These are phyloP conservation scores for Tricholoma sp. DNA, from an alignment of 768 basidiomycete genomes.

Conservation along the genomic window DNA sequence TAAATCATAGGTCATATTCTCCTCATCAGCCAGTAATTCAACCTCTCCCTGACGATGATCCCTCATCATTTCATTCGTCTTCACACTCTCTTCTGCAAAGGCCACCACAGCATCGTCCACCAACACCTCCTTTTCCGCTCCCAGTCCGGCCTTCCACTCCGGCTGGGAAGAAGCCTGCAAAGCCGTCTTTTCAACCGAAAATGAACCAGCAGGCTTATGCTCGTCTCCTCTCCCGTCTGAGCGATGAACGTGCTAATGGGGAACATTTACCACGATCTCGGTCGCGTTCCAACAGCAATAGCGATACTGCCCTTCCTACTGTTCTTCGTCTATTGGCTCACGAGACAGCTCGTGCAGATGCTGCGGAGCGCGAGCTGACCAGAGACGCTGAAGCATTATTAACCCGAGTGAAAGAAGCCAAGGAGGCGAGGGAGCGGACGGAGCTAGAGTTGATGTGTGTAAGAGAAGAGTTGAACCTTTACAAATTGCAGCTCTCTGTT, in stretches of 20 bases:
- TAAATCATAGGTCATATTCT: constrained; percentile 6
- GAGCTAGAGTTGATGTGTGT: constrained; percentile 27
- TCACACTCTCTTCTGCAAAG: neutral
- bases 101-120: constrained; percentile 2
- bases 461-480: constrained; percentile 47
- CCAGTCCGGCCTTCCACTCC: neutral
- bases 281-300: constrained; percentile 7
- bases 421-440: constrained; percentile 24
- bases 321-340: constrained; percentile 19
- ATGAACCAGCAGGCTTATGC: constrained; percentile 3
- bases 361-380: constrained; percentile 27
- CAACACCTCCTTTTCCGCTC: constrained; percentile 8
- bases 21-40: constrained; percentile 5
- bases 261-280: neutral
- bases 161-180: neutral
- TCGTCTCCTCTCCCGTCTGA: neutral
- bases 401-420: constrained; percentile 25
- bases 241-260: neutral
- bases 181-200: neutral
- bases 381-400: constrained; percentile 22
- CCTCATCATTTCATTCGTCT: neutral
- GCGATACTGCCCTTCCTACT: constrained; percentile 1
- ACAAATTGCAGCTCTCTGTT: constrained; percentile 52
- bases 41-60: neutral
- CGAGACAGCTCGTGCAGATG: constrained; percentile 35